phyloP scores from a whole-genome alignment of 805 yeast species.

The Grigorovia transvaalensis region DNA sequence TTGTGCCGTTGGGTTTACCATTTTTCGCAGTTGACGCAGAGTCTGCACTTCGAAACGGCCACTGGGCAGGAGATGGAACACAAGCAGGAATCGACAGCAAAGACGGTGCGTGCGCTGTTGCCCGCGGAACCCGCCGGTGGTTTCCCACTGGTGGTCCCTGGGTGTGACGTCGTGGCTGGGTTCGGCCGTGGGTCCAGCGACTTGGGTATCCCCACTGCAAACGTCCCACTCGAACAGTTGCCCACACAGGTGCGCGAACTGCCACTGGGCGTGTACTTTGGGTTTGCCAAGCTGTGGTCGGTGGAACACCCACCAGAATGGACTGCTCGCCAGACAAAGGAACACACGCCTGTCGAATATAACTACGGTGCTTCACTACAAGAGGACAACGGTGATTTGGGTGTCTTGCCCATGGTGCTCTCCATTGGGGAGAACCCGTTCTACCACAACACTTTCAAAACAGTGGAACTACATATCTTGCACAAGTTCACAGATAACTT shows the following conservation, averaged over 20 bases:
- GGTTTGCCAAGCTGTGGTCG: constrained; percentile 43
- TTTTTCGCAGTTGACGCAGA: too few relatives aligned
- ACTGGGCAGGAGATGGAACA: too few relatives aligned
- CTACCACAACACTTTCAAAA: constrained; percentile 64
- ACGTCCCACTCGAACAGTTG: constrained; percentile 52
- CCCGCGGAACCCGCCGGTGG: constrained; percentile 37
- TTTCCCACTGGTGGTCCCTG: constrained; percentile 38
- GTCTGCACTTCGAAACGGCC: too few relatives aligned
- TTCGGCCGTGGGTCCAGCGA: constrained; percentile 94
- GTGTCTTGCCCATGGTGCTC: constrained; percentile 77
- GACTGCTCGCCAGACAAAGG: too few relatives aligned
- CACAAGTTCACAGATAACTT: constrained; percentile 59
- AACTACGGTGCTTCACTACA: constrained; percentile 49
- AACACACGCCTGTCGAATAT: constrained; percentile 36
- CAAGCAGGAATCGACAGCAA: too few relatives aligned
- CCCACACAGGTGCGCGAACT: constrained; percentile 33
- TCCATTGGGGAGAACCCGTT: constrained; percentile 95
- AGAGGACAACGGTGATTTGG: constrained; percentile 29
- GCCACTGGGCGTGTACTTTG: constrained; percentile 83
- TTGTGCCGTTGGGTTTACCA: too few relatives aligned
- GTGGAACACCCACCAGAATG: constrained; percentile 13
- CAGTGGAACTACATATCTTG: constrained; percentile 80
- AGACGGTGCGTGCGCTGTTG: constrained; percentile 10
- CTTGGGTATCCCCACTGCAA: constrained; percentile 93
- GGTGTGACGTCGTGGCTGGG: constrained; percentile 56